Percentiles rank a stretch among this genome's conserved stretches.
These are phyloP conservation scores for Hyphodiscus sp. DNA, from an alignment of 2,329 filamentous ascomycete species.

Conservation along the genomic window DNA sequence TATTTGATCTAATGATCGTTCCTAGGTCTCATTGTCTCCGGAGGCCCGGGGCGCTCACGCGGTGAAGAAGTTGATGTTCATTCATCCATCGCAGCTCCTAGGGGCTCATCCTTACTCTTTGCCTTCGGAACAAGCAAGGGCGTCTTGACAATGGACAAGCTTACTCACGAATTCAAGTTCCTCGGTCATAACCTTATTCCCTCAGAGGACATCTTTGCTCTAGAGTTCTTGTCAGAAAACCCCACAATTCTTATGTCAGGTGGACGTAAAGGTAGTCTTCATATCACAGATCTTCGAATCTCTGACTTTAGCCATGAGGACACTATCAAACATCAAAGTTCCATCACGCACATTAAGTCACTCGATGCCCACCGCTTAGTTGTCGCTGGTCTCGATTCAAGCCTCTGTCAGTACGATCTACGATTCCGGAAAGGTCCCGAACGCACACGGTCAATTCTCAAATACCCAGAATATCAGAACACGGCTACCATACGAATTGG, in stretches of 20 bases:
- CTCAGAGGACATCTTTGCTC: constrained; percentile 36
- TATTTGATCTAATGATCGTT: no score
- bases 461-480: constrained; percentile 46
- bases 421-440: constrained; percentile 34
- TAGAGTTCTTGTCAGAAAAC: constrained; percentile 41
- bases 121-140: constrained; percentile 41
- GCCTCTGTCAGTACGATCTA: constrained; percentile 50
- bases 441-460: constrained; percentile 35
- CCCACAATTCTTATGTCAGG: constrained; percentile 45
- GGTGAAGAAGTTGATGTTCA: constrained; percentile 11
- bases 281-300: constrained; percentile 28
- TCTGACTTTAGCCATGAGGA: constrained; percentile 21
- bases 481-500: constrained; percentile 42
- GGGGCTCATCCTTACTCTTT: constrained; percentile 29
- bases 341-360: constrained; percentile 43
- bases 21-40: not conserved
- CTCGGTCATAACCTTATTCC: constrained; percentile 15
- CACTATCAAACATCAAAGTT: constrained; percentile 31
- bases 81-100: constrained; percentile 34
- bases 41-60: constrained; percentile 15
- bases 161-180: constrained; percentile 10
- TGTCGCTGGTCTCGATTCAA: constrained; percentile 43
- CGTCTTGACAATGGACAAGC: constrained; percentile 34
- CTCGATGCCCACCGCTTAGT: constrained; percentile 45
- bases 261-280: constrained; percentile 41